Evolutionary conservation across 2,329 filamentous ascomycete species (phyloP), one percentile per base, ranked within the genome.

Genomic region (Setomelanomma holmii): DNA sequence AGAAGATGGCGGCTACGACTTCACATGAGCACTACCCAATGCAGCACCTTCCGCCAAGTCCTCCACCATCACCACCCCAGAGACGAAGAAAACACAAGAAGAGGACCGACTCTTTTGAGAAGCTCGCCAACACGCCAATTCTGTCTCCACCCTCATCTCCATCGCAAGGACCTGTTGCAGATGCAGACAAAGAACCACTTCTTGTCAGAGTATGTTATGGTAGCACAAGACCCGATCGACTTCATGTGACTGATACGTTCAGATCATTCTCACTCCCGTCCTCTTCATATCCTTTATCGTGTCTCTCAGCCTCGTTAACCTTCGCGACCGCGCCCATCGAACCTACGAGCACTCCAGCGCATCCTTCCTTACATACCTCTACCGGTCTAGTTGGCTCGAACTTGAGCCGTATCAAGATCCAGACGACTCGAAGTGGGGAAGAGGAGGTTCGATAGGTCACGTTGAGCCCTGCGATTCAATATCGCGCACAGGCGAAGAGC

Each of bases 281-380:
- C 79, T 85, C 58, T 84, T 89, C 68, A 76, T 85, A 44, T 82
- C 85, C 19, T 89, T 89, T 73, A 70, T 90, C 36, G 40, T 89
- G 58, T 89, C 87, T 1, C 82, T 90, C 40, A 79, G 82, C 67
- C 72, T 88, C 45, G 80, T 89, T 38, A 86, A 89, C 75, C 75
- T 81, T 44, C 79, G 79, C 51, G 85, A 80, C 74, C 84, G 63
- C 65, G 78, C 64, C 67, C 79, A 71, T 79, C 86, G 72, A 73
- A 76, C 63, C 56, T 71, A 61, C 33, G 59, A 67, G 5, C 54
- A 60, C 72, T 51, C 59, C 45, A 57, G 41, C 36, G 55, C 46
- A 5, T 63, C 61, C 11, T 48, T 62, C 53, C 54, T 60, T 23
- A 36, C 55, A 54, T 71, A 63, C 51, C 45, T 71, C 12, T 58